Evolutionary conservation across 169 alveolate genomes (phyloP).

Genomic region (Perkinsus marinus): DNA sequence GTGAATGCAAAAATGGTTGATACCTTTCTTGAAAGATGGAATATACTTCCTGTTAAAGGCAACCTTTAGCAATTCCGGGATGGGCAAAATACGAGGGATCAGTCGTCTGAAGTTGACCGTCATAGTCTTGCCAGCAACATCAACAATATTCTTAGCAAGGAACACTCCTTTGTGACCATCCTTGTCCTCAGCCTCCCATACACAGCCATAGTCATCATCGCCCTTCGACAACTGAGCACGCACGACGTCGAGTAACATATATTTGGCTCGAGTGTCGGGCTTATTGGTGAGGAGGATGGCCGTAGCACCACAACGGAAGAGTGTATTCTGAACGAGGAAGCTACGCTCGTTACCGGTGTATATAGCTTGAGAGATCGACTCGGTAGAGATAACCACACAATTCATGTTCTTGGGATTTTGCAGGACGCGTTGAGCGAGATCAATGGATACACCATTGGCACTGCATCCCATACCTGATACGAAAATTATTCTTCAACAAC

Average conservation of each 20-base stretch:
- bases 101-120: background rate
- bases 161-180: background rate
- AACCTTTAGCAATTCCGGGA: background rate
- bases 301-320: background rate
- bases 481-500: too few species aligned
- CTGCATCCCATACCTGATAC: background rate
- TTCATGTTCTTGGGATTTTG: background rate
- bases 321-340: background rate
- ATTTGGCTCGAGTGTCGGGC: background rate
- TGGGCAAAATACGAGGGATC: background rate
- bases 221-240: background rate
- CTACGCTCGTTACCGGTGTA: background rate
- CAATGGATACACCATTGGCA: background rate
- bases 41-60: background rate
- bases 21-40: conserved; percentile 1
- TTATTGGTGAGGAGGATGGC: background rate
- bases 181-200: background rate
- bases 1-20: conserved; percentile 4
- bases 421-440: background rate
- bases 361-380: background rate
- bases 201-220: background rate
- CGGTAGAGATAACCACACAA: background rate
- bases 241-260: background rate
- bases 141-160: background rate
- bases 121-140: background rate